phyloP scores from a whole-genome alignment of 257 asterid genomes.

The Przewalskia tangutica region DNA sequence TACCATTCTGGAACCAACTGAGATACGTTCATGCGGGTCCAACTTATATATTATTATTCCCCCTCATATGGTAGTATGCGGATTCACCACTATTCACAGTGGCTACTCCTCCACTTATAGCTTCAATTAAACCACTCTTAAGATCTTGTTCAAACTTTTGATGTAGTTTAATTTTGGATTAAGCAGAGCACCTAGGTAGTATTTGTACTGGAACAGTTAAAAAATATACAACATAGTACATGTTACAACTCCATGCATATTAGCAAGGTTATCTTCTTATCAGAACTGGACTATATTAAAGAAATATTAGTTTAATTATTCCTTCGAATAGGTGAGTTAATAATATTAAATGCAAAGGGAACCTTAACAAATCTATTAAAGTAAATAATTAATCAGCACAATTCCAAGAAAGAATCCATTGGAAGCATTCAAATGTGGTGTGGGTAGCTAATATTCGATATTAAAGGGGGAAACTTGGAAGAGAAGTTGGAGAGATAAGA shows the following conservation, averaged over 20 bases:
- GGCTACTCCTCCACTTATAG: not conserved
- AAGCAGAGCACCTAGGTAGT: not conserved
- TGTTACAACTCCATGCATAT: not conserved
- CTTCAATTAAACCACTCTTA: not conserved
- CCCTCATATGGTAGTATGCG: not conserved
- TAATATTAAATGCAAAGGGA: not conserved
- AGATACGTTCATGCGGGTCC: too few relatives aligned
- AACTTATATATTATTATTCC: not conserved
- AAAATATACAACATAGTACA: not conserved
- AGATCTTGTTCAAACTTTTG: not conserved
- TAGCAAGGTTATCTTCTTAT: not conserved
- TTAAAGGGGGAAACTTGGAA: constrained; percentile 12
- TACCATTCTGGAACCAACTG: too few relatives aligned
- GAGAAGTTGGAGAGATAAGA: not conserved
- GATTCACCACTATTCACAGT: not conserved
- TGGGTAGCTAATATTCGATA: constrained; percentile 13
- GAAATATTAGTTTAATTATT: not conserved
- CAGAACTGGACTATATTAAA: not conserved
- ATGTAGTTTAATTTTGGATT: not conserved
- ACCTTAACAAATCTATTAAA: constrained; percentile 2
- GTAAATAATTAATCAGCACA: not conserved
- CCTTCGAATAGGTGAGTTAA: not conserved
- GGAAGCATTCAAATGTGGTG: not conserved
- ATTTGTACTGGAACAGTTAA: not conserved
- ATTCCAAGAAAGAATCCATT: not conserved